Percentiles rank a stretch among this genome's conserved stretches.
Evolutionary conservation across 2,329 filamentous ascomycete species (phyloP).

Genomic region (Epichloe gansuensis): DNA sequence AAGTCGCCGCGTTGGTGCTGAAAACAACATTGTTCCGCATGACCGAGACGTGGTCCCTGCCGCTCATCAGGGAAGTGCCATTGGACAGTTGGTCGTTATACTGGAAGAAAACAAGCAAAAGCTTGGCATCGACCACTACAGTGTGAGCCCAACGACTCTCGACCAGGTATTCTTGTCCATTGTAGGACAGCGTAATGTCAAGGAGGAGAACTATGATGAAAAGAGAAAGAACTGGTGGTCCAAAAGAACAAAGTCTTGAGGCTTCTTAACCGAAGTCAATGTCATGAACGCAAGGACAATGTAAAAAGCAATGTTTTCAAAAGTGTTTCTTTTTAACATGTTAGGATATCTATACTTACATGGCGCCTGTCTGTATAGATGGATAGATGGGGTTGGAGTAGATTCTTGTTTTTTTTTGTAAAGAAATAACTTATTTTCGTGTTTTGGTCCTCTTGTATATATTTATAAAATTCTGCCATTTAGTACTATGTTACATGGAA

Average conservation of each 20-base stretch:
- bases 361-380: no score
- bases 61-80: conserved; percentile 33
- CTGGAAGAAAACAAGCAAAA: conserved; percentile 58
- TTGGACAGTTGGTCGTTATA: conserved; percentile 57
- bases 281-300: no score
- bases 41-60: conserved; percentile 11
- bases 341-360: no score
- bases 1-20: background rate
- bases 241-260: background rate
- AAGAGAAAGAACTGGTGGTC: conserved; percentile 14
- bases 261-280: no score
- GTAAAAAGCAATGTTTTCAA: no score
- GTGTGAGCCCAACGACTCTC: conserved; percentile 72
- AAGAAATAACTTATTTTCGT: no score
- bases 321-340: no score
- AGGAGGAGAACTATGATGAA: conserved; percentile 53
- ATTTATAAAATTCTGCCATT: no score
- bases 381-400: no score
- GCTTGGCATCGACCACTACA: conserved; percentile 74
- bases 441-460: no score
- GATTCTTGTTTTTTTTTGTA: no score
- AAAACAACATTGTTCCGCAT: background rate
- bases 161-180: conserved; percentile 87
- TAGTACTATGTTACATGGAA: no score
- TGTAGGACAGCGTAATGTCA: conserved; percentile 65